Evolutionary conservation across 257 asterid genomes (phyloP), one percentile per base, ranked within the genome.

Genomic region (Gentiana macrophylla): DNA sequence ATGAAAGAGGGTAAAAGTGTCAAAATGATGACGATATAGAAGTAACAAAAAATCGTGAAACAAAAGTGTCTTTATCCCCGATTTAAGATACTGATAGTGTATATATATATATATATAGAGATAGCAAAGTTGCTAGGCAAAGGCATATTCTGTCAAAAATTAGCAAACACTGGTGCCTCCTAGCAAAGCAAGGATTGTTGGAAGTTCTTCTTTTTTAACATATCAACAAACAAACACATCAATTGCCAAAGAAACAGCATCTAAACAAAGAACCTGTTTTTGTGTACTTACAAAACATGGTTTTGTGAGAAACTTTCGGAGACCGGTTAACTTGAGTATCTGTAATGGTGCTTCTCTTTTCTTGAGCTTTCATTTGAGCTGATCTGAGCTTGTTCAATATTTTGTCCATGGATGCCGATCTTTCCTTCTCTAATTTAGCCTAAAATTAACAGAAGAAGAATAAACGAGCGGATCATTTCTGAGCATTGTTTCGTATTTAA

Each of bases 371-470:
- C 57, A 53, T 62, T 75, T 79, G 78, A 0, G 84, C 83, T 12
- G 60, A 65, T 72, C 73, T 71, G 49, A 86, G 75, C 76, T 74
- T 79, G 70, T 76, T 79, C 72, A 72, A 55, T 56, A 86, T 81
- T 64, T 74, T 84, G 64, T 86, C 89, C 91, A 84, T 77, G 5
- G 86, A 81, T 6, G 83, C 67, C 1, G 86, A 79, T 73, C 92
- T 76, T 72, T 71, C 81, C 76, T 76, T 86, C 64, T 84, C 94
- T 8, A 86, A 75, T 67, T 81, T 81, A 91, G 84, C 78, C 95
- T 86, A 77, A 49, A 45, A 1, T 5, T 48, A 15, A 47, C 24
- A 37, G 11, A 10, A 41, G 57, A 9, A 8, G 36, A 37, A 53
- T 9, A 32, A 9, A 12, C 8, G 12, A 4, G 35, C 15, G 60